Conservation (phyloP, 768 basidiomycete species). For the Kwoniella mangroviensis region DNA sequence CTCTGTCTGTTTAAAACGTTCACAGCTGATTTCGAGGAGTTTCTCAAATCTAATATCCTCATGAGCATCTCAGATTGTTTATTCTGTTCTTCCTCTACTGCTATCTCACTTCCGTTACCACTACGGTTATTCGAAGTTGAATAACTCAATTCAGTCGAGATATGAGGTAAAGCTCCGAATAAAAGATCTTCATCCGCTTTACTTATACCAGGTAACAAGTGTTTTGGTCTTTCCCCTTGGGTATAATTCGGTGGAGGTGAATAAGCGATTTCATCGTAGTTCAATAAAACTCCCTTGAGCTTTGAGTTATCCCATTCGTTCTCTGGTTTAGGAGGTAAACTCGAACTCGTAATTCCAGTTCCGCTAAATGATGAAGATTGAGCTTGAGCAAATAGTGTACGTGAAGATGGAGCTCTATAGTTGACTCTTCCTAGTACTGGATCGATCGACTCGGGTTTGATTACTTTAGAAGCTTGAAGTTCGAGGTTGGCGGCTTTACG, state of each 20-base stretch:
- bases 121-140: conserved; percentile 24
- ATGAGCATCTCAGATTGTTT: conserved; percentile 63
- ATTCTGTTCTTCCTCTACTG: conserved; percentile 32
- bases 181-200: conserved; percentile 65
- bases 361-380: no score
- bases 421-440: conserved; percentile 26
- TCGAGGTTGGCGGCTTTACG: conserved; percentile 23
- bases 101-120: conserved; percentile 63
- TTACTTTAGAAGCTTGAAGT: conserved; percentile 40
- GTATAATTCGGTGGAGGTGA: conserved; percentile 39
- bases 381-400: background rate
- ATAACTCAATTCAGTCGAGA: conserved; percentile 58
- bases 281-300: conserved; percentile 39
- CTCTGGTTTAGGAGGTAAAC: conserved; percentile 17
- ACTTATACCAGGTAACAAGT: conserved; percentile 37
- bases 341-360: no score
- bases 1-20: conserved; percentile 82
- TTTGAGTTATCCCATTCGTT: conserved; percentile 42
- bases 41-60: conserved; percentile 77
- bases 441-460: conserved; percentile 58
- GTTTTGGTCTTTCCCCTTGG: conserved; percentile 29
- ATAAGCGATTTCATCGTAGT: conserved; percentile 42
- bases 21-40: conserved; percentile 85
- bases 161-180: conserved; percentile 69
- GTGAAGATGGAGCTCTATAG: conserved; percentile 18